phyloP scores from a whole-genome alignment of 2,329 filamentous ascomycete genomes.

The Fusarium buxicola region DNA sequence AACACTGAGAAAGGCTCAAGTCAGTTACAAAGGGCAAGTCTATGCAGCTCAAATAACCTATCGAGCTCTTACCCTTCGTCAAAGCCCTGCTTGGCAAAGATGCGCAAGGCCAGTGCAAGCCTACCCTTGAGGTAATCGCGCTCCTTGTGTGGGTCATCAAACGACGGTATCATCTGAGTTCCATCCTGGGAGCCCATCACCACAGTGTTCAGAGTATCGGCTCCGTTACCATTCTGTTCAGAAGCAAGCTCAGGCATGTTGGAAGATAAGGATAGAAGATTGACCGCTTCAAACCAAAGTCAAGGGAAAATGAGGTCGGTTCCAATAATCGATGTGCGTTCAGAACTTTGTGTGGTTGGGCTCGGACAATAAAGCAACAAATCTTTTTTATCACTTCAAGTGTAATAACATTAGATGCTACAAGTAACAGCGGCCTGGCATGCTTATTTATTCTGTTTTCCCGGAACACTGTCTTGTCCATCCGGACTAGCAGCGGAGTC shows the following conservation, averaged over 20 bases:
- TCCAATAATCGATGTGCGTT: no score
- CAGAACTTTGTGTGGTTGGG: no score
- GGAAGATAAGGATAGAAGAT: neutral
- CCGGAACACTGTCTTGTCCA: no score
- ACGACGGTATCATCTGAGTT: neutral
- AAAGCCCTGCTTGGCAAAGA: constrained; percentile 67
- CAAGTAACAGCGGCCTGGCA: no score
- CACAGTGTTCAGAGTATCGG: neutral
- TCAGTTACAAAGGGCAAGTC: neutral
- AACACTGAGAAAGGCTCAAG: constrained; percentile 52
- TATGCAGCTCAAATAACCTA: neutral
- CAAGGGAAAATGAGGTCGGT: no score
- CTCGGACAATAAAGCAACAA: no score
- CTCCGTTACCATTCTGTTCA: neutral
- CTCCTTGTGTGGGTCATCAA: constrained; percentile 45
- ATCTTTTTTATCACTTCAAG: no score
- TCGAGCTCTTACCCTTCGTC: constrained; percentile 58
- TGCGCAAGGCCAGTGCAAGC: constrained; percentile 65
- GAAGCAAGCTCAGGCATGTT: neutral
- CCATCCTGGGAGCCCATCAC: neutral
- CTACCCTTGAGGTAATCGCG: constrained; percentile 65
- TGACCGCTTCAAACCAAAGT: no score
- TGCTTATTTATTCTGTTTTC: no score
- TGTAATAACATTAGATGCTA: no score
- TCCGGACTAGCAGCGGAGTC: no score